Evolutionary conservation across 2,329 filamentous ascomycete genomes (phyloP).

Genomic region (Botrytis hyacinthi): DNA sequence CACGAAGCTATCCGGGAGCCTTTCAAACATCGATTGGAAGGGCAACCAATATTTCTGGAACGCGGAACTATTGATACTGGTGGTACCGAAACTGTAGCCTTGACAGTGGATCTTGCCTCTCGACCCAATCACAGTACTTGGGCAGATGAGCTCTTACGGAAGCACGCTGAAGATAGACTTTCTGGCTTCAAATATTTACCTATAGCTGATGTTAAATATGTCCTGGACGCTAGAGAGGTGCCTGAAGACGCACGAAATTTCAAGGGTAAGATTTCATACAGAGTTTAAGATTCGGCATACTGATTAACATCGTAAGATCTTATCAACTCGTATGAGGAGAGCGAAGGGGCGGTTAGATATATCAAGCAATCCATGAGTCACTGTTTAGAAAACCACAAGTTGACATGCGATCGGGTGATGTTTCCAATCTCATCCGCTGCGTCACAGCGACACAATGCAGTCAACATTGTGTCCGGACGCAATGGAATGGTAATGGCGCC

Average conservation of each 20-base stretch:
- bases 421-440: not conserved
- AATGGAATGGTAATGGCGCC: too few species aligned
- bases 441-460: not conserved
- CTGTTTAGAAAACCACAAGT: not conserved
- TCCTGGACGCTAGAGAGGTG: not conserved
- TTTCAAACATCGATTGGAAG: not conserved
- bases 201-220: not conserved
- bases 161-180: not conserved
- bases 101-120: not conserved
- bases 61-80: not conserved
- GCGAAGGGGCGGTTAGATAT: not conserved
- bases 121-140: not conserved
- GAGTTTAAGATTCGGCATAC: not conserved
- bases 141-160: not conserved
- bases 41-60: not conserved
- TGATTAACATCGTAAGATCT: not conserved
- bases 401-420: not conserved
- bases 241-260: not conserved
- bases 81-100: not conserved
- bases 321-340: not conserved
- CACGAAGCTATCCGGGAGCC: not conserved
- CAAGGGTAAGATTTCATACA: not conserved
- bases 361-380: not conserved
- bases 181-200: not conserved
- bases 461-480: not conserved